A percentile compares a stretch with the other conserved stretches of the same genome.
Evolutionary conservation across 2,329 filamentous ascomycete genomes (phyloP).

Genomic region (Xylariaceae sp.): DNA sequence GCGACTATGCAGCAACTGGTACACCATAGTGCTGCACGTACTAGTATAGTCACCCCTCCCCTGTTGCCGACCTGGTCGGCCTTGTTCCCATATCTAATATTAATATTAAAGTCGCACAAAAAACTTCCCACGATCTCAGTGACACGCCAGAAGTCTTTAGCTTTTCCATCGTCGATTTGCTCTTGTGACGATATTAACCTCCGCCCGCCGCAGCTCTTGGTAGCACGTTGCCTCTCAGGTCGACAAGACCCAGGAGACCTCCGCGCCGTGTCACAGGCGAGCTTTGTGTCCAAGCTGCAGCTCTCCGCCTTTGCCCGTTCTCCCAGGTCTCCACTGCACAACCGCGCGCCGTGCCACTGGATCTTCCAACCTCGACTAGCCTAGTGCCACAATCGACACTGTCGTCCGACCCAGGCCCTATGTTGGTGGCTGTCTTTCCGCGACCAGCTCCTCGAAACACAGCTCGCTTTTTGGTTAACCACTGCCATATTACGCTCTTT

Average conservation of each 20-base stretch:
- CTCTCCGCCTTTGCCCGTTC: constrained; percentile 40
- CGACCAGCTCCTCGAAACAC: constrained; percentile 19
- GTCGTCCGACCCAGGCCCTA: constrained; percentile 45
- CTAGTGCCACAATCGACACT: constrained; percentile 50
- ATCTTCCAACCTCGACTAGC: constrained; percentile 41
- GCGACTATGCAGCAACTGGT: constrained; percentile 27
- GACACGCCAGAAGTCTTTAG: constrained; percentile 27
- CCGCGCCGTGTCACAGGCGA: constrained; percentile 30
- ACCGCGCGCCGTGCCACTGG: constrained; percentile 48
- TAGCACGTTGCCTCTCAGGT: constrained; percentile 26
- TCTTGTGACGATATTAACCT: constrained; percentile 26
- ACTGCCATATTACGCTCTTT: constrained; percentile 22
- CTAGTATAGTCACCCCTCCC: constrained; percentile 21
- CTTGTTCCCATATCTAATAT: constrained; percentile 32
- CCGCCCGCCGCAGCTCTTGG: constrained; percentile 25
- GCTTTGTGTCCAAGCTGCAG: constrained; percentile 40
- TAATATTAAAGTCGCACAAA: constrained; percentile 37
- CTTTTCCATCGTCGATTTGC: constrained; percentile 28
- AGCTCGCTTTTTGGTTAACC: constrained; percentile 13
- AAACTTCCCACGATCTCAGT: constrained; percentile 31
- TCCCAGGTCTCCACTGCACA: constrained; percentile 40
- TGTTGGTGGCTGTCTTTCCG: constrained; percentile 26
- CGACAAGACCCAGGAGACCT: constrained; percentile 26
- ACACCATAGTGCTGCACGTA: constrained; percentile 19
- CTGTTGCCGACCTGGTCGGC: constrained; percentile 27